A percentile compares a stretch with the other conserved stretches of the same genome.
These are phyloP conservation scores for Narthecium ossifragum DNA, from an alignment of 106 monocot genomes.

Conservation along the genomic window DNA sequence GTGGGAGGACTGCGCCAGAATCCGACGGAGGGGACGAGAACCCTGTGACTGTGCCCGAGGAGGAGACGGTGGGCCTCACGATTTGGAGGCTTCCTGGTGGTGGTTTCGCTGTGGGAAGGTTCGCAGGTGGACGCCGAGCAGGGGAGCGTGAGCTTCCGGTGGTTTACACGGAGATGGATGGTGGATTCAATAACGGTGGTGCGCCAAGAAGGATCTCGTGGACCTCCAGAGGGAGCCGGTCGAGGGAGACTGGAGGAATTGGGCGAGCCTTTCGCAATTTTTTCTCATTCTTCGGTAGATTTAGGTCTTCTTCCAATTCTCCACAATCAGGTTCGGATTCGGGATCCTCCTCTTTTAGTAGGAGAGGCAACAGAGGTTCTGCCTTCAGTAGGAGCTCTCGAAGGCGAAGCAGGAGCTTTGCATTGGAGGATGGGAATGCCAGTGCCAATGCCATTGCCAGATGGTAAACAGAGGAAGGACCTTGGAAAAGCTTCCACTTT, in stretches of 20 bases:
- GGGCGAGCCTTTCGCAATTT: conserved; percentile 27
- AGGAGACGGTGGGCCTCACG: conserved; percentile 45
- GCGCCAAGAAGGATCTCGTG: conserved; percentile 43
- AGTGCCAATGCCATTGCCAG: not conserved
- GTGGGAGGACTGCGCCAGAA: not conserved
- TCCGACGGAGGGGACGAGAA: not conserved
- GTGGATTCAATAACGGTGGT: conserved; percentile 25
- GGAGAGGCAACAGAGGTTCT: not conserved
- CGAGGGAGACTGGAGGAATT: conserved; percentile 28
- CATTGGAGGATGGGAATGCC: not conserved
- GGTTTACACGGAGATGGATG: conserved; percentile 65
- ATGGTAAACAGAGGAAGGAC: not conserved
- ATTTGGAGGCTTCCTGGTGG: conserved; percentile 70
- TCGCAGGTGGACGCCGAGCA: conserved; percentile 23
- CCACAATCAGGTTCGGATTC: not conserved
- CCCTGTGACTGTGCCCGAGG: conserved; percentile 5
- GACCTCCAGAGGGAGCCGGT: conserved; percentile 23
- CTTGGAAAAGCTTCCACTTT: not conserved
- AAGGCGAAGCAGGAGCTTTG: not conserved
- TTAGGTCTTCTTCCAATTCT: conserved; percentile 2
- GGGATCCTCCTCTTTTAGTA: not conserved
- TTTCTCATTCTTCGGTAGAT: conserved; percentile 35
- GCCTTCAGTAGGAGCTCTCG: conserved; percentile 15
- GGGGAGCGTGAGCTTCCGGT: conserved; percentile 42
- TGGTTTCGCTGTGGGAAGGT: conserved; percentile 61